phyloP scores from a whole-genome alignment of 2,329 filamentous ascomycete species.

The Stachybotrys elegans region DNA sequence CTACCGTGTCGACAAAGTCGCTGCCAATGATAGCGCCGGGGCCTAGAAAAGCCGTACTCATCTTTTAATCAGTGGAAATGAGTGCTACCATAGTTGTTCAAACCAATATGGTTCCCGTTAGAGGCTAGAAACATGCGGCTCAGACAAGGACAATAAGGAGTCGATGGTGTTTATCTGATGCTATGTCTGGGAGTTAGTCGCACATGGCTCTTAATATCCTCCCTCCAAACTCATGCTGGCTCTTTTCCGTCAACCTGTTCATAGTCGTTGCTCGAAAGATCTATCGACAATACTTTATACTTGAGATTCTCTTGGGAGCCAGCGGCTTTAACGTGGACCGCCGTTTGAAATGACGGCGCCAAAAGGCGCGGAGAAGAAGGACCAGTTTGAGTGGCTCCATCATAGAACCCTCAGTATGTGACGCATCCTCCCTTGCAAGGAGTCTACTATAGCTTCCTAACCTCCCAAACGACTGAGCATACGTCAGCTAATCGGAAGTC shows the following conservation, averaged over 20 bases:
- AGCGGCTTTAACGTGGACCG: background rate
- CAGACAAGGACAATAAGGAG: background rate
- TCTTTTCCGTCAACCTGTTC: background rate
- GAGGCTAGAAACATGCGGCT: background rate
- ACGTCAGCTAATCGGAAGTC: background rate
- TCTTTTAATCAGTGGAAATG: background rate
- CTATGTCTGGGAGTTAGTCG: background rate
- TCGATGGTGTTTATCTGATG: background rate
- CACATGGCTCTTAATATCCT: background rate
- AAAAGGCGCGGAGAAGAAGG: background rate
- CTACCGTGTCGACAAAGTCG: background rate
- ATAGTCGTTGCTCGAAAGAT: background rate
- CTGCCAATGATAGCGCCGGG: background rate
- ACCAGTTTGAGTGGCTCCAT: background rate
- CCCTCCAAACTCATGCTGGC: background rate
- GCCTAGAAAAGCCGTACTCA: background rate
- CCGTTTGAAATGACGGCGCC: background rate
- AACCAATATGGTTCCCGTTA: background rate
- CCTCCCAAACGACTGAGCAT: background rate
- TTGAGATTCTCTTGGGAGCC: background rate
- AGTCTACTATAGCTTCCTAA: background rate
- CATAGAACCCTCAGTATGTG: background rate
- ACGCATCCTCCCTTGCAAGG: background rate
- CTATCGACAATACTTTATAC: background rate
- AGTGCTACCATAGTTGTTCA: background rate